phyloP scores from a whole-genome alignment of 257 asterid species.

The Cinchona pubescens region DNA sequence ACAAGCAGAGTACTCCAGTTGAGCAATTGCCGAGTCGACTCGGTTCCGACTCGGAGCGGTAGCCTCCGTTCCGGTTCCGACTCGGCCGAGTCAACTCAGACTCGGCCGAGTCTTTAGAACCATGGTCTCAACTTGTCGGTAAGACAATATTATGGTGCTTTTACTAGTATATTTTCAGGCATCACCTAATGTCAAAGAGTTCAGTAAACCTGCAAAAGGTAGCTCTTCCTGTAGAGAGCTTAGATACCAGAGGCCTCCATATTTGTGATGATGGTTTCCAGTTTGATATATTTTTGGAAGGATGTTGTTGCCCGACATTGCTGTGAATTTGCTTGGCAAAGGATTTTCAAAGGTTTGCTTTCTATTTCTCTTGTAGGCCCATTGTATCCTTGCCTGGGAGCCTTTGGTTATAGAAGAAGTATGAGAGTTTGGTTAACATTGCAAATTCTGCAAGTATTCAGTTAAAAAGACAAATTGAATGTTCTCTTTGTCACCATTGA shows the following conservation, averaged over 20 bases:
- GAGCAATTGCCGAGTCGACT: too few species aligned
- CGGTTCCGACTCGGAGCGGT: too few species aligned
- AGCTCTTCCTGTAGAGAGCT: constrained; percentile 72
- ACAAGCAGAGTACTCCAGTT: too few species aligned
- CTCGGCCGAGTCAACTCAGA: too few species aligned
- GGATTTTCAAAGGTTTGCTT: constrained; percentile 63
- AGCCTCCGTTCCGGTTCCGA: too few species aligned
- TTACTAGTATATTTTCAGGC: constrained; percentile 10
- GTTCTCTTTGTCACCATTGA: not conserved
- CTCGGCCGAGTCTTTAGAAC: too few species aligned
- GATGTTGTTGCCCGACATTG: constrained; percentile 57
- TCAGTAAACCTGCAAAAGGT: constrained; percentile 42
- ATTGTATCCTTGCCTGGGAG: not conserved
- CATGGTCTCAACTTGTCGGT: too few species aligned
- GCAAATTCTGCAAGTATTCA: not conserved
- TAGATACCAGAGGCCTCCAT: constrained; percentile 70
- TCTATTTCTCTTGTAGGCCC: not conserved
- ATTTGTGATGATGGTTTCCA: constrained; percentile 75
- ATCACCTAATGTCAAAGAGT: constrained; percentile 46
- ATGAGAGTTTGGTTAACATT: not conserved
- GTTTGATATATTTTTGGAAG: constrained; percentile 75
- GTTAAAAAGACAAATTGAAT: not conserved
- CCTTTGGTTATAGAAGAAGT: not conserved
- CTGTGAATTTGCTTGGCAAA: constrained; percentile 60
- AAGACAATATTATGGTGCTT: constrained; percentile 6